phyloP scores from a whole-genome alignment of 495 filamentous ascomycete genomes.

The Aspergillus coremiiformis region DNA sequence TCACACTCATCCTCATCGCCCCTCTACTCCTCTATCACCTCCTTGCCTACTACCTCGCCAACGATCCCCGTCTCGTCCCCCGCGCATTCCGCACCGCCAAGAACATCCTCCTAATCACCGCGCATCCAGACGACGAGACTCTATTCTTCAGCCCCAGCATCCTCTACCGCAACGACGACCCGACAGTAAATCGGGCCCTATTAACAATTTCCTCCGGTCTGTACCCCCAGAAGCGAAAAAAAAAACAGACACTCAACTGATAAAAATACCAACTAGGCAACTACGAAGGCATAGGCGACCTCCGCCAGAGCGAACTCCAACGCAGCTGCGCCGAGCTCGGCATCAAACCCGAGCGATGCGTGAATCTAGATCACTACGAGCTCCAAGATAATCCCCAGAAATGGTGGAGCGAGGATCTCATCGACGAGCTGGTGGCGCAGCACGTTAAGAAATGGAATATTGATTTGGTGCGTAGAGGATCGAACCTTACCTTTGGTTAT shows the following conservation, averaged over 20 bases:
- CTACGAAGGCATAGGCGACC: conserved; percentile 4
- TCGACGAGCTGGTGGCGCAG: conserved; percentile 1
- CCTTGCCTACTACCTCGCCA: conserved; percentile 7
- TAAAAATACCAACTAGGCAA: background rate
- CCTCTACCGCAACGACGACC: background rate
- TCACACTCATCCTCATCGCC: background rate
- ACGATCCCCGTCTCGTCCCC: conserved; percentile 6
- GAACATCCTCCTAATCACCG: conserved; percentile 7
- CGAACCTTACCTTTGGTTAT: too few relatives aligned
- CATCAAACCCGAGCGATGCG: conserved; percentile 1
- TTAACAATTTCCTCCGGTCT: conserved; percentile 2
- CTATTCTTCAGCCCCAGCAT: conserved; percentile 9
- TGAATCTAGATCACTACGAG: conserved; percentile 3
- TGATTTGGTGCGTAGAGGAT: background rate
- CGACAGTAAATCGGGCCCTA: background rate
- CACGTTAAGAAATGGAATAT: conserved; percentile 4
- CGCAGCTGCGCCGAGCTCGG: conserved; percentile 4
- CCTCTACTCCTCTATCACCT: conserved; percentile 1
- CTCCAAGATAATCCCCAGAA: conserved; percentile 7
- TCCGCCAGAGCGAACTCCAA: conserved; percentile 1
- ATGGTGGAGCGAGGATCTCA: conserved; percentile 8
- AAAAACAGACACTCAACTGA: too few relatives aligned
- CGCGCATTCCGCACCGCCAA: conserved; percentile 1
- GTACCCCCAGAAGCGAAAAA: too few relatives aligned
- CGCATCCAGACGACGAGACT: conserved; percentile 10